A percentile compares a stretch with the other conserved stretches of the same genome.
These are phyloP conservation scores for Murraya paniculata DNA, from an alignment of 345 rosid species.

Conservation along the genomic window DNA sequence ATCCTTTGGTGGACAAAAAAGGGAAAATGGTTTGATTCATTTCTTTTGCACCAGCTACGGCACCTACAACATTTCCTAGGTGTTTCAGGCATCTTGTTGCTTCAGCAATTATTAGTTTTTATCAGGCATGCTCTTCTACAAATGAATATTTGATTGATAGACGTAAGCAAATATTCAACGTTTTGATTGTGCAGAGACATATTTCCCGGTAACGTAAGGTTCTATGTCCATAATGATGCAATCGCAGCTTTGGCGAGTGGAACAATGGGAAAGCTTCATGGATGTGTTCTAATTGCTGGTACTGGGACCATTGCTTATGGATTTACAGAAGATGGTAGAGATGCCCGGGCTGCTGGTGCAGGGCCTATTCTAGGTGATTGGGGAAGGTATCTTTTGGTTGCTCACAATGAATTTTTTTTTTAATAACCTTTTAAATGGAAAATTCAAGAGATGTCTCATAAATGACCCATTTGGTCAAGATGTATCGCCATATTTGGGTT, in stretches of 20 bases:
- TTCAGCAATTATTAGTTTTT: background rate
- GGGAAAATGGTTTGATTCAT: background rate
- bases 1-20: background rate
- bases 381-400: constrained; percentile 62
- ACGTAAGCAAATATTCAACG: background rate
- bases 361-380: constrained; percentile 95
- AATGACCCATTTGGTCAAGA: background rate
- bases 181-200: constrained; percentile 51
- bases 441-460: background rate
- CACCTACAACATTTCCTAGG: background rate
- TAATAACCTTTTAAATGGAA: background rate
- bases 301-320: constrained; percentile 94
- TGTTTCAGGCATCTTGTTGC: constrained; percentile 4
- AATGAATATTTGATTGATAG: background rate
- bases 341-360: constrained; percentile 91
- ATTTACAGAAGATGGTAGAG: constrained; percentile 81
- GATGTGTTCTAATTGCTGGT: constrained; percentile 95
- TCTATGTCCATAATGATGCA: constrained; percentile 87
- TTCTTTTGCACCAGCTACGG: background rate
- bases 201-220: constrained; percentile 69
- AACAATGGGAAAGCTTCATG: constrained; percentile 91
- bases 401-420: background rate
- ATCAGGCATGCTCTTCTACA: background rate
- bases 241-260: constrained; percentile 95
- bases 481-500: background rate